These are phyloP conservation scores for Hypoxylon sp. DNA, from an alignment of 2,329 filamentous ascomycete genomes.

Conservation along the genomic window DNA sequence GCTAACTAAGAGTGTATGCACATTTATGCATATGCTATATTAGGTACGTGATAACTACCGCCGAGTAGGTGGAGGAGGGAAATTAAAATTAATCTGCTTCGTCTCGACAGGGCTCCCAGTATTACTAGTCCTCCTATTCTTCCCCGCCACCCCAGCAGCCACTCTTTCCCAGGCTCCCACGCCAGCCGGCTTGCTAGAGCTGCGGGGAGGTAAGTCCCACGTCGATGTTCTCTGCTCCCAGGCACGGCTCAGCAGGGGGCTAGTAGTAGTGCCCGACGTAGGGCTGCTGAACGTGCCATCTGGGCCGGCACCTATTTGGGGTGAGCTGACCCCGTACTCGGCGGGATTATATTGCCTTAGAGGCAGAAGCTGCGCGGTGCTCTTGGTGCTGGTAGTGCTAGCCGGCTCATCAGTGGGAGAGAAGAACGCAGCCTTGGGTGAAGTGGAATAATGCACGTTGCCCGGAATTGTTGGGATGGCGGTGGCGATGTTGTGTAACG, in stretches of 20 bases:
- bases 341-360: slow-evolving; percentile 52
- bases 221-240: slow-evolving; percentile 49
- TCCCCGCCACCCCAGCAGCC: slow-evolving; percentile 39
- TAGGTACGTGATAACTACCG: slow-evolving; percentile 25
- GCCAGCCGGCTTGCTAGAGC: slow-evolving; percentile 30
- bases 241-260: slow-evolving; percentile 48
- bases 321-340: slow-evolving; percentile 48
- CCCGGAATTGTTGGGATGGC: slow-evolving; percentile 47
- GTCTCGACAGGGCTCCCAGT: slow-evolving; percentile 51
- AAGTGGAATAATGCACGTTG: slow-evolving; percentile 51
- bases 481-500: slow-evolving; percentile 48
- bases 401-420: slow-evolving; percentile 51
- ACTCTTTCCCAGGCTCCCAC: slow-evolving; percentile 39
- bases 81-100: slow-evolving; percentile 49
- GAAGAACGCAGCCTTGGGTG: slow-evolving; percentile 50
- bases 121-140: slow-evolving; percentile 43
- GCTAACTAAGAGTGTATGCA: neutral
- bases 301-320: slow-evolving; percentile 33
- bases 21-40: neutral
- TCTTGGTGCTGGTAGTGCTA: slow-evolving; percentile 51
- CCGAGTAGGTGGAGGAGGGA: slow-evolving; percentile 47
- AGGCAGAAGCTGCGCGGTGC: slow-evolving; percentile 51
- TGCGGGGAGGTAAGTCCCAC: slow-evolving; percentile 47
- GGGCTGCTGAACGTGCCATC: slow-evolving; percentile 47
- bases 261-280: slow-evolving; percentile 49